These are phyloP conservation scores for Metschnikowia kofuensis DNA, from an alignment of 805 yeast species.

Conservation along the genomic window DNA sequence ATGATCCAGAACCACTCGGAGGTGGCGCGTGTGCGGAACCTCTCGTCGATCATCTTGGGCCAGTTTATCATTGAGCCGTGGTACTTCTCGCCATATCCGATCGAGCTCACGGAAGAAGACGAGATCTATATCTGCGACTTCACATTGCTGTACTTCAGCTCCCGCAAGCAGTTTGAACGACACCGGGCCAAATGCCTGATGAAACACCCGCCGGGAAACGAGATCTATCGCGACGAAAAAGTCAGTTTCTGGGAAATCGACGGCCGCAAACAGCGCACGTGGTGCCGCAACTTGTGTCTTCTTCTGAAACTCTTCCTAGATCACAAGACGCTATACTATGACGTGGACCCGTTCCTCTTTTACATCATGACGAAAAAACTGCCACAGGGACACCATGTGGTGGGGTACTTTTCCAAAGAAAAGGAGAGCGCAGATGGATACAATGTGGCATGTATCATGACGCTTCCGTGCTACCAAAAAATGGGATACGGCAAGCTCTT, in stretches of 20 bases:
- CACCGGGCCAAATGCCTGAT: slow-evolving; percentile 84
- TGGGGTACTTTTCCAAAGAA: slow-evolving; percentile 95
- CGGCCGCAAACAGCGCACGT: slow-evolving; percentile 91
- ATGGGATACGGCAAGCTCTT: slow-evolving; percentile 90
- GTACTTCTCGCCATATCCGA: slow-evolving; percentile 97
- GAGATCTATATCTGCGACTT: slow-evolving; percentile 88
- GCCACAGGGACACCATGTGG: slow-evolving; percentile 89
- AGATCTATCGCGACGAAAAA: slow-evolving; percentile 87
- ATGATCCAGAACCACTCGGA: slow-evolving; percentile 90
- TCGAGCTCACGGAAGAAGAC: slow-evolving; percentile 91
- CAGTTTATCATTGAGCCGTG: slow-evolving; percentile 94
- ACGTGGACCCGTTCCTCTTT: slow-evolving; percentile 95
- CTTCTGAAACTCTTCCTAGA: slow-evolving; percentile 88
- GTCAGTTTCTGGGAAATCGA: slow-evolving; percentile 97
- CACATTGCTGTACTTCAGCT: slow-evolving; percentile 83
- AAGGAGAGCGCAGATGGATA: slow-evolving; percentile 94
- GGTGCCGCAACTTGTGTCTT: slow-evolving; percentile 95
- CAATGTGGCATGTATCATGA: slow-evolving; percentile 95
- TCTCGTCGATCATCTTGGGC: slow-evolving; percentile 77
- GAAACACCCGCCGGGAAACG: slow-evolving; percentile 98
- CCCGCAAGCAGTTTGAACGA: slow-evolving; percentile 86
- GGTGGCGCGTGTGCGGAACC: slow-evolving; percentile 85
- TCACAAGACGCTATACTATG: slow-evolving; percentile 94
- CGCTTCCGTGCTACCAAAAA: slow-evolving; percentile 94
- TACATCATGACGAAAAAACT: slow-evolving; percentile 93